These are phyloP conservation scores for Lyophyllum semitale DNA, from an alignment of 768 basidiomycete genomes.

Conservation along the genomic window DNA sequence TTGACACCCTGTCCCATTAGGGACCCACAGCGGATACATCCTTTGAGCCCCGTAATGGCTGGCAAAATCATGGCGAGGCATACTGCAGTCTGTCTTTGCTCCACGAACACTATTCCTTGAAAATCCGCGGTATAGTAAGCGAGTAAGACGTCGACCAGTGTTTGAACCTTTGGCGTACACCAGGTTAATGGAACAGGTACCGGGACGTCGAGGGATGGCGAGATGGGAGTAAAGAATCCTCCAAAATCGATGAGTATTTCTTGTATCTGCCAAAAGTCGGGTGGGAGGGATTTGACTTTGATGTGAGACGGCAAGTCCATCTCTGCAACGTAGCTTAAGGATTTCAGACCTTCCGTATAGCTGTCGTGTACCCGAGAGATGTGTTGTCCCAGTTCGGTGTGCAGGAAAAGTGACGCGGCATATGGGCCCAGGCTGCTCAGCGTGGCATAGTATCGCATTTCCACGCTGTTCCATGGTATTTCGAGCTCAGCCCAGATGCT, in stretches of 20 bases:
- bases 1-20: conserved; percentile 71
- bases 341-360: conserved; percentile 14
- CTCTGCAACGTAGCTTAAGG: conserved; percentile 18
- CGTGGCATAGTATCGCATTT: conserved; percentile 63
- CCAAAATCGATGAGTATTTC: conserved; percentile 49
- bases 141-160: conserved; percentile 62
- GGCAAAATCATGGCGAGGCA: conserved; percentile 68
- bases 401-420: conserved; percentile 72
- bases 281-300: conserved; percentile 28
- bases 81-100: conserved; percentile 79
- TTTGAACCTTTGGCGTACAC: conserved; percentile 73
- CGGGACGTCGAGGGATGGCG: conserved; percentile 32
- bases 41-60: conserved; percentile 56
- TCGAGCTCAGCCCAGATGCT: conserved; percentile 53
- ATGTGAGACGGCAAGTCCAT: conserved; percentile 16
- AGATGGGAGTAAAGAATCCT: conserved; percentile 44
- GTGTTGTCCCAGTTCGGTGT: conserved; percentile 57
- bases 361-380: conserved; percentile 38
- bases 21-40: conserved; percentile 58
- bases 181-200: conserved; percentile 53
- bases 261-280: conserved; percentile 34
- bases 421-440: conserved; percentile 69
- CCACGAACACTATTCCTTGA: conserved; percentile 86
- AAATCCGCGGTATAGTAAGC: conserved; percentile 56
- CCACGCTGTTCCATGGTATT: conserved; percentile 61